Base-by-base conservation (phyloP, 1,284 basidiomycete genomes). In the Ganoderma meredithae region DNA sequence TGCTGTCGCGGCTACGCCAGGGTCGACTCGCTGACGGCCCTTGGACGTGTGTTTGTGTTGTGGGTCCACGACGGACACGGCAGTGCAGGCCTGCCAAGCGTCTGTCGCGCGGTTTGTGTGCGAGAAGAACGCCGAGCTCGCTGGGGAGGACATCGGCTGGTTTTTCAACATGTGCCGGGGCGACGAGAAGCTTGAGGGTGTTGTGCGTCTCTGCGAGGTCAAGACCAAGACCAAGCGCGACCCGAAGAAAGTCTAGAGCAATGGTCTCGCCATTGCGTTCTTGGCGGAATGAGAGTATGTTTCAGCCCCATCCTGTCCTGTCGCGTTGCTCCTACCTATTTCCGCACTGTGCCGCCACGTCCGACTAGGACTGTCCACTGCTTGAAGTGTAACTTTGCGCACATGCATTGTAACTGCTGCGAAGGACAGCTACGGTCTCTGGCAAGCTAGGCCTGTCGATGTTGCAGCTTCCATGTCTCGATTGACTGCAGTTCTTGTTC, bases 241-340 rank as follows among this genome's bases (percentile, higher is more conserved):
- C 71, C 80, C 79, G 25, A 71, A 74, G 68, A 74, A 74, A 56
- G 66, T 80, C 22, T 80, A 78, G 75, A 78, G 70, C 39, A 79
- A 76, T 64, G 78, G 78, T 0, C 69, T 73, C 31, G 64, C 66
- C 12, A 73, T 77, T 19, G 71, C 73, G 55, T 73, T 75, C 8
- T 39, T 67, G n/a, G 43, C 59, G 12, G 68, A 71, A 39, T 71
- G 62, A 47, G 44, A 22, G 33, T 33, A 22, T 58, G 31, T n/a
- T 22, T 58, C 55, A 8, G 39, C 33, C 22, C 39, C 55, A 19
- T 33, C 27, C 53, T 33, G 6, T 33, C 25, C 4, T 13, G 47
- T 49, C 22, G 55, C 19, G n/a, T 19, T 31, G 27, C 27, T 31
- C 27, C 27, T 31, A 31, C 27, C 27, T 1, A 31, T 31, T 31